These are phyloP conservation scores for Neltuma alba DNA, from an alignment of 306 rosid genomes.

Conservation along the genomic window DNA sequence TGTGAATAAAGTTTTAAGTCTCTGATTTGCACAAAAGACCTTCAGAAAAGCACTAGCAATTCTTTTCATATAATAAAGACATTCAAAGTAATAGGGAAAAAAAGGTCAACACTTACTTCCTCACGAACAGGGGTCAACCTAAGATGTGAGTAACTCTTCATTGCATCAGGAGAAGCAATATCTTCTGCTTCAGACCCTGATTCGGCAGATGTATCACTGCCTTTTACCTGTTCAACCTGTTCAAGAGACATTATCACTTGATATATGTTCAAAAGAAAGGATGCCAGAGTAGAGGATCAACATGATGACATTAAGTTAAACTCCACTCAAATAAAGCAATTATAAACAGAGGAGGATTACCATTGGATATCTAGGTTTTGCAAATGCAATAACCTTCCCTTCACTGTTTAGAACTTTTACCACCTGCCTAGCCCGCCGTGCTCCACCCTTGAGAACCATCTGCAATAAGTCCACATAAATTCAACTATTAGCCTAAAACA, in stretches of 20 bases:
- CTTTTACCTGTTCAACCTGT: conserved; percentile 82
- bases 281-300: neutral
- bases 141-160: conserved; percentile 78
- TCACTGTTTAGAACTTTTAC: conserved; percentile 87
- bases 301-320: neutral
- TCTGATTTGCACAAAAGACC: conserved; percentile 10
- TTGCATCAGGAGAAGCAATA: conserved; percentile 79
- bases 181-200: conserved; percentile 99
- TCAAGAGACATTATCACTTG: conserved; percentile 22
- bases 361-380: conserved; percentile 80
- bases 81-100: conserved; percentile 5
- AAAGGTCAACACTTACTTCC: conserved; percentile 67
- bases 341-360: conserved; percentile 44
- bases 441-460: conserved; percentile 88
- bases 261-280: neutral
- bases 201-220: conserved; percentile 98
- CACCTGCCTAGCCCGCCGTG: conserved; percentile 81
- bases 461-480: conserved; percentile 45
- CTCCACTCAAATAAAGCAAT: conserved; percentile 19
- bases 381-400: conserved; percentile 89
- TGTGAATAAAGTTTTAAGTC: conserved; percentile 10
- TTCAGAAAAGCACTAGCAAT: conserved; percentile 24
- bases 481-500: conserved; percentile 29
- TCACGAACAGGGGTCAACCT: conserved; percentile 98
- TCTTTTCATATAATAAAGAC: conserved; percentile 15